phyloP scores from a whole-genome alignment of 2,329 filamentous ascomycete genomes.

The Penicillium griseofulvum region DNA sequence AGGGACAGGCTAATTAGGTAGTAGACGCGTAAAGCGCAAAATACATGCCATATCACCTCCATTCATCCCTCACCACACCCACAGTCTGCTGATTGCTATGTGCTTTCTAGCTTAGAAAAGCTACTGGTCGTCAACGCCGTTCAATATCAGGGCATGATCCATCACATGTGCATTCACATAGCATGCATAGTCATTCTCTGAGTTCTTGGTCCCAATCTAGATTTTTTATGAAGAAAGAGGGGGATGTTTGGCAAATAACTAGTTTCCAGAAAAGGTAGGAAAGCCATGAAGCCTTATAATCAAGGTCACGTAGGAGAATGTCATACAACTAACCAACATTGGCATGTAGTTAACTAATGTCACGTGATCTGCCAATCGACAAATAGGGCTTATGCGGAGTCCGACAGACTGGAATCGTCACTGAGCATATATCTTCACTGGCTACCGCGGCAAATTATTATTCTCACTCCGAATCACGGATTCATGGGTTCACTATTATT shows the following conservation, averaged over 20 bases:
- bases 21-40: too few relatives aligned
- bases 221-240: background rate
- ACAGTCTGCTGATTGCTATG: background rate
- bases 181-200: background rate
- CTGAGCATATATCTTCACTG: background rate
- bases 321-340: too few relatives aligned
- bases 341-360: too few relatives aligned
- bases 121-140: background rate
- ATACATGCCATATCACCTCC: too few relatives aligned
- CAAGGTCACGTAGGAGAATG: background rate
- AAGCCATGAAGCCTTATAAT: background rate
- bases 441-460: background rate
- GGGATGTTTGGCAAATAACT: background rate
- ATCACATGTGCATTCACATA: background rate
- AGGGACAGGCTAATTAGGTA: too few relatives aligned
- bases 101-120: background rate
- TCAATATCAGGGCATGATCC: background rate
- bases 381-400: background rate
- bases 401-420: background rate
- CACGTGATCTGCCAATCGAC: background rate
- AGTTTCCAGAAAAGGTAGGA: background rate
- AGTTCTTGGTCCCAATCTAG: too few relatives aligned
- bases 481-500: background rate
- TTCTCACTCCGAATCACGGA: background rate
- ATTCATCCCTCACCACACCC: too few relatives aligned